Percentiles rank a stretch among this genome's conserved stretches.
These are phyloP conservation scores for Chiua sp. DNA, from an alignment of 1,284 basidiomycete species.

Conservation along the genomic window DNA sequence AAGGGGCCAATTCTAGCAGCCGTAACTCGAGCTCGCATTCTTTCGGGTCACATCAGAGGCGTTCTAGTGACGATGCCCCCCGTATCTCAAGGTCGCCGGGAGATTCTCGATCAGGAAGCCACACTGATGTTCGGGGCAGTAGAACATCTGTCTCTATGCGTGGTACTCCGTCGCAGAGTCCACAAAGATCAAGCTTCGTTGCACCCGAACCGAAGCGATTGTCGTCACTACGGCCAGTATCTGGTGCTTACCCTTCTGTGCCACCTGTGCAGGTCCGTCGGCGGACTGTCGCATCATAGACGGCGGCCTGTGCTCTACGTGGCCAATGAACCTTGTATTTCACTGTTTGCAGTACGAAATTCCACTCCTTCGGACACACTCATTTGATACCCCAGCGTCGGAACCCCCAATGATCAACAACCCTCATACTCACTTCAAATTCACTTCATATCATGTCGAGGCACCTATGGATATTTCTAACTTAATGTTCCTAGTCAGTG, in stretches of 20 bases:
- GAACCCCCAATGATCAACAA: slow-evolving; percentile 19
- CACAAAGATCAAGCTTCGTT: slow-evolving; percentile 33
- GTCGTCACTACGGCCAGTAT: slow-evolving; percentile 21
- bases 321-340: slow-evolving; percentile 11
- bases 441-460: slow-evolving; percentile 17
- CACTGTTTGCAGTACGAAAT: slow-evolving; percentile 10
- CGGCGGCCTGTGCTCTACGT: background rate
- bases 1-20: slow-evolving; percentile 20
- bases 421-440: slow-evolving; percentile 20
- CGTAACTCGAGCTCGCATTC: slow-evolving; percentile 25
- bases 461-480: slow-evolving; percentile 32
- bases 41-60: slow-evolving; percentile 32
- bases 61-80: slow-evolving; percentile 36
- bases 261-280: slow-evolving; percentile 20
- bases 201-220: slow-evolving; percentile 20
- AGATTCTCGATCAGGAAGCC: slow-evolving; percentile 20
- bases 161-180: slow-evolving; percentile 11
- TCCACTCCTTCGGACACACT: slow-evolving; percentile 29
- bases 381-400: slow-evolving; percentile 37
- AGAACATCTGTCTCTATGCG: slow-evolving; percentile 11
- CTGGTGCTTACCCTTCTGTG: slow-evolving; percentile 19
- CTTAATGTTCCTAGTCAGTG: slow-evolving; percentile 18
- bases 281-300: slow-evolving; percentile 31
- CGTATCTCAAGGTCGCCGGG: slow-evolving; percentile 12
- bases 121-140: slow-evolving; percentile 21